These are phyloP conservation scores for Boletus reticulatus DNA, from an alignment of 768 basidiomycete genomes.

Conservation along the genomic window DNA sequence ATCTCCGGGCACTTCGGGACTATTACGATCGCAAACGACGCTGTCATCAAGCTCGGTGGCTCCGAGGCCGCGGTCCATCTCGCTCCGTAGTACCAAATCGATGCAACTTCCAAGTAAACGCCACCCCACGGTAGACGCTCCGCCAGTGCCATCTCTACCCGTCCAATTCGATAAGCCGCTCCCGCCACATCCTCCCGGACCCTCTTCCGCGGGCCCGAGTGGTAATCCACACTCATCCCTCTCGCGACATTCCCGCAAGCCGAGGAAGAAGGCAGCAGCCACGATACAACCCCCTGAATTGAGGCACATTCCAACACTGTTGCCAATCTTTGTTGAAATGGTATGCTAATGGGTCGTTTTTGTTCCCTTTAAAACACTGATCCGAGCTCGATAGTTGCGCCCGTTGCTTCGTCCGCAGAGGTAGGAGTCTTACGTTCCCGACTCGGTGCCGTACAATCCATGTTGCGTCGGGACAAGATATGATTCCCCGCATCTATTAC, in stretches of 20 bases:
- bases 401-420: conserved; percentile 27
- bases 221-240: conserved; percentile 2
- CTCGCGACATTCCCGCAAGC: conserved; percentile 25
- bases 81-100: conserved; percentile 48
- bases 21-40: conserved; percentile 6
- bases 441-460: background rate
- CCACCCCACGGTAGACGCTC: conserved; percentile 34
- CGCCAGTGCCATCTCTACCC: conserved; percentile 40
- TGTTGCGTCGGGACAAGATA: too few species aligned
- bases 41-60: background rate
- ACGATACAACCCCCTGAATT: conserved; percentile 73
- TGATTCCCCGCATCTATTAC: background rate
- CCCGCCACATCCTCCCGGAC: conserved; percentile 33
- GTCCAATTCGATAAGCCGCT: conserved; percentile 40
- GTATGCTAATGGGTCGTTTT: conserved; percentile 41
- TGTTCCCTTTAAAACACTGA: conserved; percentile 1
- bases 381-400: conserved; percentile 30
- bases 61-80: conserved; percentile 36
- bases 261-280: conserved; percentile 42
- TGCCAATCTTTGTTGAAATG: conserved; percentile 92
- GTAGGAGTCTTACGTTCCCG: conserved; percentile 1
- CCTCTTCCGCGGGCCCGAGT: conserved; percentile 9
- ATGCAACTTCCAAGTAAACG: conserved; percentile 32
- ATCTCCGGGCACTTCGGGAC: background rate
- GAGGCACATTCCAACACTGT: conserved; percentile 69